These are phyloP conservation scores for Sequoiadendron giganteum DNA, from an alignment of 75 land plant genomes.

Conservation along the genomic window DNA sequence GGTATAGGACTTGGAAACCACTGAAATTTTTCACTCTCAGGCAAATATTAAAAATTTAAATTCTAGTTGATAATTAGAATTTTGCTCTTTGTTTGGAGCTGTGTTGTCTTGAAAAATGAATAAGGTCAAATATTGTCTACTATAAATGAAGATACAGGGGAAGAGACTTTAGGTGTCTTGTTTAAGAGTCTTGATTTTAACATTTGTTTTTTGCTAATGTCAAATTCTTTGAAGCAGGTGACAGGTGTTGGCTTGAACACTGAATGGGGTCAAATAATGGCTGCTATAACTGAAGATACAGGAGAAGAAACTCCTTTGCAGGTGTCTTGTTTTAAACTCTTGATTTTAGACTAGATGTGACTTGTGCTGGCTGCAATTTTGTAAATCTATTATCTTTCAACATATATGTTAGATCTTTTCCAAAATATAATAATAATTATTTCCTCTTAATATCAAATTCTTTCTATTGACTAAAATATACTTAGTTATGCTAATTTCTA, in stretches of 20 bases:
- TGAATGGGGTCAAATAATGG: conserved; percentile 41
- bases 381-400: no score
- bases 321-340: conserved; percentile 27
- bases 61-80: not conserved
- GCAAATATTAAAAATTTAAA: no score
- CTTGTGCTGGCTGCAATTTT: no score
- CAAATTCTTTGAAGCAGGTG: conserved; percentile 17
- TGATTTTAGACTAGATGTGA: not conserved
- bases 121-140: conserved; percentile 33
- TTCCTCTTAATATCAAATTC: not conserved
- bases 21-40: not conserved
- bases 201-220: no score
- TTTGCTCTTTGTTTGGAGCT: conserved; percentile 8
- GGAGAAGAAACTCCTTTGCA: conserved; percentile 63
- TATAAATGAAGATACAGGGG: conserved; percentile 16
- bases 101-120: conserved; percentile 30
- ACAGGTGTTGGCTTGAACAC: conserved; percentile 38
- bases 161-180: conserved; percentile 56
- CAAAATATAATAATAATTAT: not conserved
- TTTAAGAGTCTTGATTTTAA: not conserved
- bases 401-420: no score
- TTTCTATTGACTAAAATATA: not conserved
- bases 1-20: not conserved
- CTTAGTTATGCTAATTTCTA: not conserved
- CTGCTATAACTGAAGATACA: conserved; percentile 21